Base-by-base conservation (phyloP, 305 asterid species). In the Fraxinus greggii region DNA sequence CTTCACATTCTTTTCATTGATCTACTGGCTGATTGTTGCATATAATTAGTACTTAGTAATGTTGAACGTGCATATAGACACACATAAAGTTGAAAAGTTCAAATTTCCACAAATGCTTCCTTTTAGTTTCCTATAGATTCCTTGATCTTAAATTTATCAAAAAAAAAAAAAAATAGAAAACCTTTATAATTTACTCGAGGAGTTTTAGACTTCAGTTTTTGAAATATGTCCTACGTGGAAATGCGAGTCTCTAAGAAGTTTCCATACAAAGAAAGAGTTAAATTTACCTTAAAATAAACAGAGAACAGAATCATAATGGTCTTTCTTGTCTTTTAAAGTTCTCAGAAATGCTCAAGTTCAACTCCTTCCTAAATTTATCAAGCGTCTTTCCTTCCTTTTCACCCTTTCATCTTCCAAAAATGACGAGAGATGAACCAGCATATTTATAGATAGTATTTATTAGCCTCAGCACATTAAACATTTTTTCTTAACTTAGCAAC, bases 321-420 rank as follows among this genome's bases (percentile, higher is more conserved):
- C 59, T 48, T 48, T 48, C 31, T 17, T 56, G 21, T 9, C 51
- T 29, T 35, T 8, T 23, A 78, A 32, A 78, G 45, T 35, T 79
- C 45, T 45, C 26, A 48, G n/a, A 36, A 48, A 72, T 31, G 79
- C 33, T 7, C 2, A 6, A 7, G 12, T 42, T 42, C 51, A 63
- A 23, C 29, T 9, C 33, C 74, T 45, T 48, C 76, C 74, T 17
- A 48, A 26, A 59, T 73, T 33, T 8, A 63, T 81, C 78, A 33
- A 56, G 48, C 21, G 4, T 21, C 29, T 35, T 40, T 76, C 45
- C 51, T 69, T 77, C 69, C 63, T 67, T 26, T 79, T 10, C 73
- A 7, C 76, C 12, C 19, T 81, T 31, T 79, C 74, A 81, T 77
- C 63, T 79, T 84, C 78, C 76, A 65, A 74, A 84, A 33, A 75